These are phyloP conservation scores for Penicillium sp. DNA, from an alignment of 2,329 filamentous ascomycete genomes.

Conservation along the genomic window DNA sequence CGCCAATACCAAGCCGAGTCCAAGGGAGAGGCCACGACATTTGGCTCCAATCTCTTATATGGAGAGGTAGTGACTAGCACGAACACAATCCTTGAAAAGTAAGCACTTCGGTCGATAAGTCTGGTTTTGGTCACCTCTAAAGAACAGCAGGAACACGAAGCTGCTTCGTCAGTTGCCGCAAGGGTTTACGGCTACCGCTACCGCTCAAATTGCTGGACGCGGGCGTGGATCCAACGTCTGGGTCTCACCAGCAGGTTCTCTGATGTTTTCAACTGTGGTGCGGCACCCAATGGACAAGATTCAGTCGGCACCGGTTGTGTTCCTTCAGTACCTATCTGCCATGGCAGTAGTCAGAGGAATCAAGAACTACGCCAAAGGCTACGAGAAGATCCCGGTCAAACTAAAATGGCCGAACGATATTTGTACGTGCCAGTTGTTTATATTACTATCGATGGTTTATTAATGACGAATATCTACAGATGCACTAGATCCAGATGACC, in stretches of 20 bases:
- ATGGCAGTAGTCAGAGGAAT: conserved; percentile 84
- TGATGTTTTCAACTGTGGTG: conserved; percentile 86
- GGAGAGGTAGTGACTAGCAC: conserved; percentile 92
- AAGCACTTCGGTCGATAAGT: conserved; percentile 16
- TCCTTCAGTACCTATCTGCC: conserved; percentile 89
- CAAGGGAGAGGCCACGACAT: conserved; percentile 56
- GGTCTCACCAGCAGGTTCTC: conserved; percentile 80
- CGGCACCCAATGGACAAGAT: conserved; percentile 75
- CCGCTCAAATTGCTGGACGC: conserved; percentile 80
- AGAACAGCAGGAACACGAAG: conserved; percentile 62
- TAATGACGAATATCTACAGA: conserved; percentile 42
- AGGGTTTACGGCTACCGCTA: conserved; percentile 85
- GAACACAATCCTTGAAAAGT: conserved; percentile 90
- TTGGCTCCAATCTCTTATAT: conserved; percentile 78
- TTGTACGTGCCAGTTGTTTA: conserved; percentile 49
- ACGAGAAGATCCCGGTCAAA: conserved; percentile 72
- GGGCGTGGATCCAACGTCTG: conserved; percentile 91
- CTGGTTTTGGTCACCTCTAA: neutral
- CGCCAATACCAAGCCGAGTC: conserved; percentile 61
- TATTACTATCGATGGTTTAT: neutral
- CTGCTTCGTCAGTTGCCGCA: conserved; percentile 72
- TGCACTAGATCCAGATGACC: conserved; percentile 61
- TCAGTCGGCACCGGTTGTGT: conserved; percentile 74
- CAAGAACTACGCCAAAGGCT: conserved; percentile 72
- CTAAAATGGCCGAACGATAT: conserved; percentile 99